phyloP scores from a whole-genome alignment of 2,329 filamentous ascomycete species.

The Sporothrix sp. region DNA sequence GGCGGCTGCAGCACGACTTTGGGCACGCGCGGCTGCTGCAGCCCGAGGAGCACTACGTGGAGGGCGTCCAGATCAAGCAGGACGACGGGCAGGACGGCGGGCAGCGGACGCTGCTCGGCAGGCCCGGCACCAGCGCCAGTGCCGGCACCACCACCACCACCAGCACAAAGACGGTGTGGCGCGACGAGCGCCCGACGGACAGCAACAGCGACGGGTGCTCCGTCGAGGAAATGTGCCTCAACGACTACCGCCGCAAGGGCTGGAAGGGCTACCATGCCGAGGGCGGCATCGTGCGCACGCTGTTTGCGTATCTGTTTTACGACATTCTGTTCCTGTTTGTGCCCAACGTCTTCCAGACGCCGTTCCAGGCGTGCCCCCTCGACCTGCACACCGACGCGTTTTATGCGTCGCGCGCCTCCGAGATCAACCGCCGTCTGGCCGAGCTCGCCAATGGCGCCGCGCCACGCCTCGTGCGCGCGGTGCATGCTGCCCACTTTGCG shows the following conservation, averaged over 20 bases:
- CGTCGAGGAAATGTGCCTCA: slow-evolving; percentile 91
- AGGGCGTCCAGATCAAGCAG: slow-evolving; percentile 68
- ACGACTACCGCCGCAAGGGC: slow-evolving; percentile 68
- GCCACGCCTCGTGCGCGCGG: slow-evolving; percentile 51
- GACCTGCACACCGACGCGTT: slow-evolving; percentile 92
- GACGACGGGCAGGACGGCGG: too few species aligned
- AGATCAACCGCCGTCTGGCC: slow-evolving; percentile 79
- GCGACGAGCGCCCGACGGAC: slow-evolving; percentile 48
- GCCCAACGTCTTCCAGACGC: slow-evolving; percentile 94
- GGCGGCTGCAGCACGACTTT: slow-evolving; percentile 86
- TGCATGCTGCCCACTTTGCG: slow-evolving; percentile 60
- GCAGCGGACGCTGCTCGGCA: too few species aligned
- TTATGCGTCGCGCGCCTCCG: slow-evolving; percentile 72
- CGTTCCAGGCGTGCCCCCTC: slow-evolving; percentile 86
- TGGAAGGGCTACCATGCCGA: slow-evolving; percentile 96
- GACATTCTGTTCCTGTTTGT: slow-evolving; percentile 89
- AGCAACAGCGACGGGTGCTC: slow-evolving; percentile 51
- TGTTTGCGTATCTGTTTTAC: slow-evolving; percentile 85
- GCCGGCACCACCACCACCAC: slow-evolving; percentile 18
- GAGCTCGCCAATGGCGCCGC: slow-evolving; percentile 80
- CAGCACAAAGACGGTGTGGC: slow-evolving; percentile 69
- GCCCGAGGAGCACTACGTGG: slow-evolving; percentile 63
- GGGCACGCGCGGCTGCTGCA: slow-evolving; percentile 70
- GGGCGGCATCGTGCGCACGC: slow-evolving; percentile 81
- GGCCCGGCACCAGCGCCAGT: too few species aligned